A percentile compares a stretch with the other conserved stretches of the same genome.
These are phyloP conservation scores for Sphaceloma murrayae DNA, from an alignment of 2,329 filamentous ascomycete genomes.

Conservation along the genomic window DNA sequence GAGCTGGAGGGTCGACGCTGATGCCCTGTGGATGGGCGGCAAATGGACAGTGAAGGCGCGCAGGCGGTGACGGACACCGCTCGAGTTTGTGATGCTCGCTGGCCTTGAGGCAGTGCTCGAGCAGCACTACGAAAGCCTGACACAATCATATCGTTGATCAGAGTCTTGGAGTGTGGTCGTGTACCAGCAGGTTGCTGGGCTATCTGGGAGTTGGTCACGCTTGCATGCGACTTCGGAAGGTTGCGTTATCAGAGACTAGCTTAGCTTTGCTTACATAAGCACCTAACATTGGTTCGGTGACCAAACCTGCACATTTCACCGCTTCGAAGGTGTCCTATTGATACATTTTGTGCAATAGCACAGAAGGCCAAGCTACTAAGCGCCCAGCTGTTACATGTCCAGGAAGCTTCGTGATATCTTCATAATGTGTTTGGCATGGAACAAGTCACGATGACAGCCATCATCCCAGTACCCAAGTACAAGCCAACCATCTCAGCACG, in stretches of 20 bases:
- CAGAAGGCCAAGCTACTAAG: too few relatives aligned
- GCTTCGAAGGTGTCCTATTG: too few relatives aligned
- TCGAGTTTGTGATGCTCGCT: constrained; percentile 3
- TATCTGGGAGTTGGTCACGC: constrained; percentile 1
- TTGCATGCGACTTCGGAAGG: constrained; percentile 8
- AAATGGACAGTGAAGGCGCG: constrained; percentile 3
- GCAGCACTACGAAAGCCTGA: constrained; percentile 13
- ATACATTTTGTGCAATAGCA: too few relatives aligned
- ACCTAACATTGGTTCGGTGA: too few relatives aligned
- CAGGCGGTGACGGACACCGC: constrained; percentile 1
- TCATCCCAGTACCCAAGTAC: too few relatives aligned
- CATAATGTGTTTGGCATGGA: too few relatives aligned
- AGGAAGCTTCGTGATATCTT: too few relatives aligned
- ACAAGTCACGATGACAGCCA: too few relatives aligned
- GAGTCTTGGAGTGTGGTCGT: neutral
- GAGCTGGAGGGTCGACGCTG: constrained; percentile 43
- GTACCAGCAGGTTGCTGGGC: neutral
- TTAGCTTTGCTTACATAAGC: too few relatives aligned
- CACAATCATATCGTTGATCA: constrained; percentile 9
- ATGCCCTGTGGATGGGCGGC: constrained; percentile 25
- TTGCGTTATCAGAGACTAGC: constrained; percentile 14
- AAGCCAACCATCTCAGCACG: too few relatives aligned
- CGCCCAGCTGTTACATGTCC: too few relatives aligned
- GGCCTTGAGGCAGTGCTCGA: constrained; percentile 11
- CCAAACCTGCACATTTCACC: too few relatives aligned